Evolutionary conservation across 2,329 filamentous ascomycete genomes (phyloP).

Genomic region (Nakataea oryzae): DNA sequence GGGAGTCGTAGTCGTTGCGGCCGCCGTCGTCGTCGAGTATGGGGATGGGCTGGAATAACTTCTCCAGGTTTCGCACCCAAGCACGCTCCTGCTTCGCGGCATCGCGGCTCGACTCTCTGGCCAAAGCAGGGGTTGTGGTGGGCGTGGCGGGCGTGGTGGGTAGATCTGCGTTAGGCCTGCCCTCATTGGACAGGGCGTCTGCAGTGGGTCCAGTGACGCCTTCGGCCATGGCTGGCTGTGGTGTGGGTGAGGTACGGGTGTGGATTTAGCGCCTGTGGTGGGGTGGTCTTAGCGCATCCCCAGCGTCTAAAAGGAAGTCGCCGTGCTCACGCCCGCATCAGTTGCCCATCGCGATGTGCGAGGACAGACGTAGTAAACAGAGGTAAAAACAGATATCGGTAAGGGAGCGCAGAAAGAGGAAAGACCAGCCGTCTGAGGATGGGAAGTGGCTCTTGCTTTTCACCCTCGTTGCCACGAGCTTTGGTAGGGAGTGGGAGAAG

Average conservation of each 20-base stretch:
- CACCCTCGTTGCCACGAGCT: background rate
- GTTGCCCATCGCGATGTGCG: background rate
- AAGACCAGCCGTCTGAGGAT: background rate
- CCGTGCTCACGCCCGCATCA: background rate
- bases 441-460: fast-evolving
- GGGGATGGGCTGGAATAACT: background rate
- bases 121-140: background rate
- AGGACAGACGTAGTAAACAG: background rate
- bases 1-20: too few relatives aligned
- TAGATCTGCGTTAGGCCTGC: background rate
- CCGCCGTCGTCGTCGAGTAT: background rate
- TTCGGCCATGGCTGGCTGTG: background rate
- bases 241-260: background rate
- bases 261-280: background rate
- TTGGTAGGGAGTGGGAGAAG: background rate
- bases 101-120: background rate
- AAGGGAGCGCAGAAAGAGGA: background rate
- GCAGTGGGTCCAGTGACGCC: background rate
- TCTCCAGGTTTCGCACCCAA: background rate
- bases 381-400: too few relatives aligned
- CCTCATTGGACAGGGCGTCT: background rate
- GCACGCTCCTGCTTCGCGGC: background rate
- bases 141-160: too few relatives aligned
- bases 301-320: constrained; percentile 11
- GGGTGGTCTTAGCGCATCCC: background rate